Evolutionary conservation across 305 asterid species (phyloP).

Genomic region (Fraxinus latifolia): DNA sequence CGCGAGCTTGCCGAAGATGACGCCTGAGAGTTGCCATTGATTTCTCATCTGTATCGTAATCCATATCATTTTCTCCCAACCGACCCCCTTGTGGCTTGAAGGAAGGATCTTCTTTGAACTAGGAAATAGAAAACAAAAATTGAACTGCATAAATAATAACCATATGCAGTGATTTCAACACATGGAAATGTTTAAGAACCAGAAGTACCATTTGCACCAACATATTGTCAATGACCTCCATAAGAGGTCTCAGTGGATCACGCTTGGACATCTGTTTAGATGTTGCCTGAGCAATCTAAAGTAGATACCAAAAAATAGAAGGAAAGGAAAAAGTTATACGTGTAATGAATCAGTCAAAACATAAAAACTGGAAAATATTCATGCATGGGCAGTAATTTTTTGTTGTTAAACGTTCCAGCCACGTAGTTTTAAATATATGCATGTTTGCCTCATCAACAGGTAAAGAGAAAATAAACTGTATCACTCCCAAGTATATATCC

Average conservation of each 20-base stretch:
- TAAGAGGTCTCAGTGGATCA: slow-evolving; percentile 84
- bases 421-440: neutral
- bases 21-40: slow-evolving; percentile 98
- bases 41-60: slow-evolving; percentile 95
- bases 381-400: neutral
- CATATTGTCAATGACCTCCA: slow-evolving; percentile 92
- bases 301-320: slow-evolving; percentile 15
- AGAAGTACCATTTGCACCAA: slow-evolving; percentile 77
- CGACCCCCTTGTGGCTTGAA: slow-evolving; percentile 99
- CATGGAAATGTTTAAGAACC: slow-evolving; percentile 21
- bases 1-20: slow-evolving; percentile 88
- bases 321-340: slow-evolving; percentile 11
- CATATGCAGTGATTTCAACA: slow-evolving; percentile 12
- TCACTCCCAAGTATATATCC: neutral
- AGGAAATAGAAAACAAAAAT: slow-evolving; percentile 27
- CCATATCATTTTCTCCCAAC: slow-evolving; percentile 97
- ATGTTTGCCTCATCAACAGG: neutral
- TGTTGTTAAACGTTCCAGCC: neutral
- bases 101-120: slow-evolving; percentile 91
- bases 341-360: neutral
- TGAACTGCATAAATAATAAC: slow-evolving; percentile 19
- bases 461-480: neutral
- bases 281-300: slow-evolving; percentile 96
- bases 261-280: slow-evolving; percentile 98
- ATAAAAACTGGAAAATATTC: neutral